Conservation (phyloP, 225 moss, liverwort and hornwort genomes). For the Physcomitrellopsis africana region DNA sequence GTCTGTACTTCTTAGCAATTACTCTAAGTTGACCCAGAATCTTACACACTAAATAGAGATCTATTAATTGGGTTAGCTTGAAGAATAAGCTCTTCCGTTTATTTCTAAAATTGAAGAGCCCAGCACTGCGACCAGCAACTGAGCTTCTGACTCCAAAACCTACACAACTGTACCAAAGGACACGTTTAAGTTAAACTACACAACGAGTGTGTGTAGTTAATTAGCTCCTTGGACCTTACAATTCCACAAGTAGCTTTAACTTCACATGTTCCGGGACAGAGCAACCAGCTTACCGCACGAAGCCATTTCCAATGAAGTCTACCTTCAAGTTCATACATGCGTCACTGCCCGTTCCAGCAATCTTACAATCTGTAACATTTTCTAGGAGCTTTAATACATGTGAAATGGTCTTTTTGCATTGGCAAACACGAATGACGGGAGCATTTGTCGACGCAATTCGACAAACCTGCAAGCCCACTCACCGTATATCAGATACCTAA, state of each 20-base stretch:
- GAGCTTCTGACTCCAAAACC: background rate
- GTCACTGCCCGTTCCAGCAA: constrained; percentile 24
- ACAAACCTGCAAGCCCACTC: constrained; percentile 40
- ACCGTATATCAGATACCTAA: background rate
- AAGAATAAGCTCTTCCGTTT: background rate
- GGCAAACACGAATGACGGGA: constrained; percentile 56
- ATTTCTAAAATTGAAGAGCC: background rate
- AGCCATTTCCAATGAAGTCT: constrained; percentile 53
- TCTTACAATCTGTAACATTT: constrained; percentile 32
- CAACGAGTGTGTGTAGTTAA: background rate
- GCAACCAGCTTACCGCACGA: constrained; percentile 42
- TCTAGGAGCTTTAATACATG: constrained; percentile 39
- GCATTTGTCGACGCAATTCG: constrained; percentile 58
- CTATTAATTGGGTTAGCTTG: background rate
- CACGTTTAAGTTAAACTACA: too few relatives aligned
- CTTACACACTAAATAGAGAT: background rate
- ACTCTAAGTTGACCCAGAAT: constrained; percentile 10
- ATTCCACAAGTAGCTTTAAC: background rate
- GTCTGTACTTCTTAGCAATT: background rate
- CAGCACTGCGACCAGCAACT: background rate
- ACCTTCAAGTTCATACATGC: constrained; percentile 48
- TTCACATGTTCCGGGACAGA: background rate
- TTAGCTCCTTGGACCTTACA: background rate
- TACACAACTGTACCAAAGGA: too few relatives aligned
- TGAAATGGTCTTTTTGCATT: constrained; percentile 43